A percentile compares a stretch with the other conserved stretches of the same genome.
Conservation (phyloP, 164 flowering plant genomes). For the Protea cynaroides region DNA sequence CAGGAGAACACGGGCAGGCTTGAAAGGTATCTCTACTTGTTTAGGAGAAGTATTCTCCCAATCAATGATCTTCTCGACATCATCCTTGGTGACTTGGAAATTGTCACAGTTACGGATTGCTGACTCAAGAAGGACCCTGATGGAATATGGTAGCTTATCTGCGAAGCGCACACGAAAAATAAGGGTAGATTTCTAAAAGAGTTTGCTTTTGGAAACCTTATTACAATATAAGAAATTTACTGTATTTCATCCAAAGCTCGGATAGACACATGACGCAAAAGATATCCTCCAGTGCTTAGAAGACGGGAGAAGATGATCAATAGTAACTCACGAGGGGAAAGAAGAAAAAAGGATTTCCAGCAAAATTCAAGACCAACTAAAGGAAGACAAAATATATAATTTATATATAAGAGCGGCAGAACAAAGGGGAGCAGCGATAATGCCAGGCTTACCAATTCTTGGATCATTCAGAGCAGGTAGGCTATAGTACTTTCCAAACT, state of each 20-base stretch:
- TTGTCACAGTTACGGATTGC: slow-evolving; percentile 93
- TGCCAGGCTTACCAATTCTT: slow-evolving; percentile 51
- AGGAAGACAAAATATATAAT: too few relatives aligned
- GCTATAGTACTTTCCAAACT: slow-evolving; percentile 84
- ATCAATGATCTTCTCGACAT: slow-evolving; percentile 94
- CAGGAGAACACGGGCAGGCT: slow-evolving; percentile 94
- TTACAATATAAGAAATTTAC: background rate
- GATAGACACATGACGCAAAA: background rate
- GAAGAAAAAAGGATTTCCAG: too few relatives aligned
- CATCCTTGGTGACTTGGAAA: slow-evolving; percentile 77
- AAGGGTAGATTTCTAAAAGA: background rate
- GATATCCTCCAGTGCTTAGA: background rate
- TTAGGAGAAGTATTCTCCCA: slow-evolving; percentile 92
- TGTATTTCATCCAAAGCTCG: background rate
- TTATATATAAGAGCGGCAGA: too few relatives aligned
- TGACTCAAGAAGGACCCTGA: slow-evolving; percentile 83
- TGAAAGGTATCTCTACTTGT: slow-evolving; percentile 93
- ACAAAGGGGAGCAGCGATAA: too few relatives aligned
- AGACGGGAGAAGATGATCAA: background rate
- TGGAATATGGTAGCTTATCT: slow-evolving; percentile 86
- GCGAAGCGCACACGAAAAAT: slow-evolving; percentile 14
- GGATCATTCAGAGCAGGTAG: slow-evolving; percentile 84
- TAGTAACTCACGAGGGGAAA: too few relatives aligned
- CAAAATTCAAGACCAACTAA: too few relatives aligned
- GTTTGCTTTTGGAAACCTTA: background rate